Evolutionary conservation across 805 yeast species (phyloP).

Genomic region (Allodekkera sacchari): DNA sequence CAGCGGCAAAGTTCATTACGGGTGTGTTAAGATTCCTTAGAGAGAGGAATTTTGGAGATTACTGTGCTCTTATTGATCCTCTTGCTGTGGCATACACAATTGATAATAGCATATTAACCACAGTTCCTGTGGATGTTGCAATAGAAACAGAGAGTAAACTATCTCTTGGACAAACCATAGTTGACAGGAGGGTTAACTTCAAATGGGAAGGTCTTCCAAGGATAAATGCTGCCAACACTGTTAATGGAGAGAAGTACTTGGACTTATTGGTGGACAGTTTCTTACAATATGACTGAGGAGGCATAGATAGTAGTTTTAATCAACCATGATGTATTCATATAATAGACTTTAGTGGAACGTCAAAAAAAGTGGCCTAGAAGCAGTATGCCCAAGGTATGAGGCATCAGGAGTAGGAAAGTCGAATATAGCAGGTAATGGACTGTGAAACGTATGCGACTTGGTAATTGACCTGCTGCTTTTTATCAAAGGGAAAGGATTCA

Average conservation of each 20-base stretch:
- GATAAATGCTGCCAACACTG: conserved; percentile 15
- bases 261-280: conserved; percentile 11
- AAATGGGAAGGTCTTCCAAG: conserved; percentile 16
- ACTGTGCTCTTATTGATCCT: conserved; percentile 21
- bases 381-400: no score
- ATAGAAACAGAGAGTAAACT: conserved; percentile 18
- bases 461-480: no score
- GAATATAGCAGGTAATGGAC: no score
- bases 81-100: conserved; percentile 21
- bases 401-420: no score
- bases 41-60: conserved; percentile 17
- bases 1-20: conserved; percentile 15
- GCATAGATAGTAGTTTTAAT: no score
- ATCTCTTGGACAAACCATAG: conserved; percentile 18
- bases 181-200: conserved; percentile 20
- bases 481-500: no score
- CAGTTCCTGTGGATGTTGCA: conserved; percentile 14
- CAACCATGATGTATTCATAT: neutral
- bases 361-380: neutral
- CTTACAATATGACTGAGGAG: no score
- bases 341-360: neutral
- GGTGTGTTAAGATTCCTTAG: conserved; percentile 16
- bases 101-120: conserved; percentile 16
- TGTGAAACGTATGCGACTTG: no score
- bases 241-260: conserved; percentile 16